Conservation (phyloP, 2,329 filamentous ascomycete genomes). For the Plectosphaerella sp. region DNA sequence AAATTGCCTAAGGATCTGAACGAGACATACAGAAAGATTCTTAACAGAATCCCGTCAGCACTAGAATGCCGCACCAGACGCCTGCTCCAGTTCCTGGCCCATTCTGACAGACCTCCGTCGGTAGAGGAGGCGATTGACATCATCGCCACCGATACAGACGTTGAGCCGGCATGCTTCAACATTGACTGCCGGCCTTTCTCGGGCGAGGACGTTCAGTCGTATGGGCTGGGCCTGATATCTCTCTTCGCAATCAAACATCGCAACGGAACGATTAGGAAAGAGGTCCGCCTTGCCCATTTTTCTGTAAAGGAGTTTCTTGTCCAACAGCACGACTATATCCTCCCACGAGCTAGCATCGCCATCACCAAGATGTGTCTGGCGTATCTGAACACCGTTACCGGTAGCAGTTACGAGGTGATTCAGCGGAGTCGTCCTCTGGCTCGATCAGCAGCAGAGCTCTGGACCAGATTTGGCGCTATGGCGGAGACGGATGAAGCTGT, state of each 20-base stretch:
- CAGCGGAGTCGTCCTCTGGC: constrained; percentile 11
- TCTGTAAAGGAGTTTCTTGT: constrained; percentile 18
- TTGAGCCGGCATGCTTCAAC: constrained; percentile 8
- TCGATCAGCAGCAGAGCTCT: constrained; percentile 11
- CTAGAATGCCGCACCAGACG: constrained; percentile 10
- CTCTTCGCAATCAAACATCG: not conserved
- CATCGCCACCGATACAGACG: constrained; percentile 13
- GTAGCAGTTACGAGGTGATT: not conserved
- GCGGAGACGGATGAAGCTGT: constrained; percentile 6
- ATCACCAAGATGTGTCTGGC: constrained; percentile 15
- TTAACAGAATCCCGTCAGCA: constrained; percentile 8
- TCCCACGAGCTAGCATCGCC: constrained; percentile 7
- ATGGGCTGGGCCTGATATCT: constrained; percentile 12
- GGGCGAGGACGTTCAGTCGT: constrained; percentile 1
- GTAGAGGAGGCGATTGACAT: constrained; percentile 14
- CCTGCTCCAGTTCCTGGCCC: constrained; percentile 16
- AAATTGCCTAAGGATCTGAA: not conserved
- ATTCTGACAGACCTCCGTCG: constrained; percentile 10
- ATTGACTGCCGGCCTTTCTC: constrained; percentile 3
- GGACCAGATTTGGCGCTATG: constrained; percentile 6
- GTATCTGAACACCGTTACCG: constrained; percentile 12
- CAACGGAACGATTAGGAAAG: not conserved
- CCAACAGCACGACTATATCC: constrained; percentile 1
- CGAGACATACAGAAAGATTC: constrained; percentile 2
- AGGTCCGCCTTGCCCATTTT: constrained; percentile 18